phyloP scores from a whole-genome alignment of 768 basidiomycete genomes.

The Mycena olivaceomarginata region DNA sequence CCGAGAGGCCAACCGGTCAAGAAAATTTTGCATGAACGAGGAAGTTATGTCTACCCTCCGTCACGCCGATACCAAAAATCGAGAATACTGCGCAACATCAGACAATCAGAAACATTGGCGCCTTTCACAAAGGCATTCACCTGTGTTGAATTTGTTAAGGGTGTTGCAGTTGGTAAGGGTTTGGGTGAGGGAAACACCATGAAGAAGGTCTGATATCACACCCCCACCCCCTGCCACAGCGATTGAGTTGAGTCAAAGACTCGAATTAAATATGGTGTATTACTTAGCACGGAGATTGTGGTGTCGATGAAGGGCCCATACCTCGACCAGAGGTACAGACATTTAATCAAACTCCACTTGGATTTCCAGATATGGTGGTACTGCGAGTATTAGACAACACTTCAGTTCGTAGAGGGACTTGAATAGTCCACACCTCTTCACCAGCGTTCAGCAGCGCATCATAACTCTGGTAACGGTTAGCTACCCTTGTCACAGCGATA shows the following conservation, averaged over 20 bases:
- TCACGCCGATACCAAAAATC: slow-evolving; percentile 9
- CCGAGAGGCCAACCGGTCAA: neutral
- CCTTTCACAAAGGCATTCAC: neutral
- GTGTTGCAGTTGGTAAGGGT: neutral
- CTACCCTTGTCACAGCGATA: neutral
- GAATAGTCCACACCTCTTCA: slow-evolving; percentile 7
- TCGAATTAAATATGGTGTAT: neutral
- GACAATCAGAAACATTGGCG: neutral
- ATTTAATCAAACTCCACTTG: slow-evolving; percentile 47
- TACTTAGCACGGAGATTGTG: slow-evolving; percentile 1
- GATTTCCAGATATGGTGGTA: slow-evolving; percentile 45
- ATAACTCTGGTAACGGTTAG: neutral
- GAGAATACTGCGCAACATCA: neutral
- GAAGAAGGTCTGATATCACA: neutral
- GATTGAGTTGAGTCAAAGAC: neutral
- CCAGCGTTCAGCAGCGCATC: slow-evolving; percentile 1
- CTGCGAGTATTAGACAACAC: neutral
- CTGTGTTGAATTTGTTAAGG: slow-evolving; percentile 2
- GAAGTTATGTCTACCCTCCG: slow-evolving; percentile 2
- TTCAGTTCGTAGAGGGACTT: neutral
- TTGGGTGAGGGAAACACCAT: neutral
- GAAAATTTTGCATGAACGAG: neutral
- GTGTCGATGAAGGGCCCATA: slow-evolving; percentile 26
- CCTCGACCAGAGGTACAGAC: slow-evolving; percentile 51
- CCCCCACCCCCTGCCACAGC: neutral